Base-by-base conservation (phyloP, 768 basidiomycete genomes). In the Hemileccinum rubropunctum region DNA sequence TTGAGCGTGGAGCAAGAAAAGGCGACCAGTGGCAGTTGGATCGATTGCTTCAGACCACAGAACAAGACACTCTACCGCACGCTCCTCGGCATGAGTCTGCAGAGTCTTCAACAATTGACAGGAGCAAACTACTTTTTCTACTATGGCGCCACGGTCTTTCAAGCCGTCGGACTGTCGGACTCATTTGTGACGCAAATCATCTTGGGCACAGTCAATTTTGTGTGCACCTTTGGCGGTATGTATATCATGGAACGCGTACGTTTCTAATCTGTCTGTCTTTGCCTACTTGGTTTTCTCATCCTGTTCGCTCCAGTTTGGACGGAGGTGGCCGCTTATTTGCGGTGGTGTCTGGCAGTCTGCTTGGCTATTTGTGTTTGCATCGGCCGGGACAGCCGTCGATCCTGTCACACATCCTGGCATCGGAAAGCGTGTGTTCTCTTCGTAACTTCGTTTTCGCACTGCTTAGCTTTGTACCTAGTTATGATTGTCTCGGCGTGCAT, bases 141-240 rank as follows among this genome's bases (percentile, higher is more conserved):
- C 61, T 79, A 78, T 37, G 78, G 77, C 30, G 83, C 86, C 2
- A 84, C 84, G 0, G 70, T 86, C 47, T 87, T 89, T 71, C 58
- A 73, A 45, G 75, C 80, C 9, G 86, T 89, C 20, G 87, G 87
- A 21, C 77, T 88, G 54, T 42, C 64, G 8, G 84, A 89, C 64
- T 79, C 81, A 20, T 88, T 78, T 59, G 70, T 87, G 42, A 82
- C 82, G 1, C 88, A 91, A 56, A 84, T 88, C 55, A 88, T 91
- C 56, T 72, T 89, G 36, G 86, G 87, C 34, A 78, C 77, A 4
- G 84, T 88, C 62, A 87, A 88, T 66, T 86, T 88, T 58, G 70
- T 72, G 41, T 83, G 82, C 64, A 87, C 84, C 11, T 86, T 86
- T 67, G 78, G 81, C 30, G 87, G 88, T 2, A 65, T 91, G 58